Base-by-base conservation (phyloP, 2,329 filamentous ascomycete genomes). In the Nemania bipapillata region DNA sequence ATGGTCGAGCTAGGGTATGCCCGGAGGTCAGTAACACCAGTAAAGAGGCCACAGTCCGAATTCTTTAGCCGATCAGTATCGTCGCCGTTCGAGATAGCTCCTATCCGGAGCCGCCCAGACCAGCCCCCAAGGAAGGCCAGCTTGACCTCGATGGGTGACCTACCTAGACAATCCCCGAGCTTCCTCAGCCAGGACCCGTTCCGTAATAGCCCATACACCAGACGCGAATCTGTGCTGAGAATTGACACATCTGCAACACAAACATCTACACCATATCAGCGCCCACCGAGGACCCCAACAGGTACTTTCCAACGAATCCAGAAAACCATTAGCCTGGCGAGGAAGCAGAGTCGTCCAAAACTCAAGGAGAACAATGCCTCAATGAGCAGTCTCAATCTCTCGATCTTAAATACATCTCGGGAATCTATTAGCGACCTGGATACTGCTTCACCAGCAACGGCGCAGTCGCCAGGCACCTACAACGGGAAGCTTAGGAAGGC, bases 121-220 rank as follows among this genome's bases (percentile, higher is more conserved):
- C 80, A 80, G 67, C 80, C 81, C 45, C 79, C 80, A 35, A 78
- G 83, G 55, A 83, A 83, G 54, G 83, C 81, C 77, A 85, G 83
- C 74, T 79, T 85, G 24, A 53, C 67, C 22, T 74, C 76, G 2
- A 65, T 72, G 0, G 65, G 55, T 54, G 73, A 78, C 49, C 72
- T 81, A 22, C 68, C 75, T 24, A 83, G 79, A 72, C 75, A 78
- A 68, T 80, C 74, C 28, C 85, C 84, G 1, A 78, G 81, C 2
- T 88, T 88, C 76, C 81, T 89, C 22, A 83, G 79, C 75, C 83
- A 86, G 69, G 86, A 89, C 73, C 86, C 86, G 1, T 88, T 84
- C 69, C 83, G 85, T 24, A 76, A 77, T 40, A 77, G 76, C 56
- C 82, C 80, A 74, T 78, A 75, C 76, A 66, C 53, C 12, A 58